Conservation (phyloP, 2,329 filamentous ascomycete genomes). For the Aciculosporium take region DNA sequence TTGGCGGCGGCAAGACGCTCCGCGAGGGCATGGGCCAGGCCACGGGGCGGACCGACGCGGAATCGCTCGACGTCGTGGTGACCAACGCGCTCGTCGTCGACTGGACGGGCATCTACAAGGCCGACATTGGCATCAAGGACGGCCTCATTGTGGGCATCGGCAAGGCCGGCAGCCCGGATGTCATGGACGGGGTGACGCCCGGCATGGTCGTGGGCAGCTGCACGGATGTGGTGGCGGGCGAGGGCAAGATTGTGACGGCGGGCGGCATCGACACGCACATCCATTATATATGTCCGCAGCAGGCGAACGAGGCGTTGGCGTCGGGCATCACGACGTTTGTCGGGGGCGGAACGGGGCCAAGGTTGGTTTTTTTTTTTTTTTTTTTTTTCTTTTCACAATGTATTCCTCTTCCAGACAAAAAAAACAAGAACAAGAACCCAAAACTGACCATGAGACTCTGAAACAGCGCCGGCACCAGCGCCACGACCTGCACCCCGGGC, state of each 20-base stretch:
- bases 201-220: conserved; percentile 73
- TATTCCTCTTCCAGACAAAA: too few relatives aligned
- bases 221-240: conserved; percentile 83
- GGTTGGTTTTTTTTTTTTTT: conserved; percentile 27
- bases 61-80: conserved; percentile 71
- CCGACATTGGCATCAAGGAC: conserved; percentile 85
- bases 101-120: conserved; percentile 88
- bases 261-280: conserved; percentile 85
- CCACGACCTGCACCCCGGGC: conserved; percentile 86
- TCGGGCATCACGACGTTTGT: conserved; percentile 83
- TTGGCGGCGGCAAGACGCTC: conserved; percentile 87
- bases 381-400: too few relatives aligned
- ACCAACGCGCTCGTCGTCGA: conserved; percentile 85
- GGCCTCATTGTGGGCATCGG: conserved; percentile 79
- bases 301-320: conserved; percentile 68
- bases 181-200: conserved; percentile 75
- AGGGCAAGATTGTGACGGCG: conserved; percentile 80
- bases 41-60: conserved; percentile 55
- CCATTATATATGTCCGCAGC: conserved; percentile 91
- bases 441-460: too few relatives aligned
- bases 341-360: conserved; percentile 85
- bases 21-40: conserved; percentile 94
- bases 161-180: conserved; percentile 92
- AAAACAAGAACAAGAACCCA: too few relatives aligned
- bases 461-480: conserved; percentile 67